Conservation (phyloP, 1,139 yeast species). For the Yamadazyma songkhlaensis region DNA sequence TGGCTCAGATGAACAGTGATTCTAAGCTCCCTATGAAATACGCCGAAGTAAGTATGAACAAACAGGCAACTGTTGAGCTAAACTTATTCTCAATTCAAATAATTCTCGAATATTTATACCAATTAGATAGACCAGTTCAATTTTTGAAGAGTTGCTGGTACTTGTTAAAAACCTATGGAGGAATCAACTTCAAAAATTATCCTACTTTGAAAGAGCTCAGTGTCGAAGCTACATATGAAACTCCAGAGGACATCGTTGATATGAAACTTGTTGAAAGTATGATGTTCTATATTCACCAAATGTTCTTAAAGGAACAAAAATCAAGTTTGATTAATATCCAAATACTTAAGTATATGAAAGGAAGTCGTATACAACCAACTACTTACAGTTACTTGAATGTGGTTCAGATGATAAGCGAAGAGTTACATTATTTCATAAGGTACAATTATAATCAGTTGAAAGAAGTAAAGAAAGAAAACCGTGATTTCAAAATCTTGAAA, state of each 20-base stretch:
- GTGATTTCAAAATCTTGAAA: constrained; percentile 1
- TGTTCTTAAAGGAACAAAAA: constrained; percentile 11
- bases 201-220: constrained; percentile 12
- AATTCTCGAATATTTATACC: constrained; percentile 30
- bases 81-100: constrained; percentile 33
- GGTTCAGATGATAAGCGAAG: constrained; percentile 31
- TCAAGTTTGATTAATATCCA: constrained; percentile 11
- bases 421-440: constrained; percentile 35
- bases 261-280: constrained; percentile 23
- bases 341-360: constrained; percentile 8
- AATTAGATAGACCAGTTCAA: constrained; percentile 31
- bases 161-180: constrained; percentile 34
- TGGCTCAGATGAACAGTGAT: constrained; percentile 1
- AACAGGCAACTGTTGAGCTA: constrained; percentile 8
- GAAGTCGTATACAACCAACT: constrained; percentile 2
- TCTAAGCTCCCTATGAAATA: not conserved
- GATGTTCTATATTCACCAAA: constrained; percentile 27
- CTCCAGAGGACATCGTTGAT: constrained; percentile 10
- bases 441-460: constrained; percentile 21
- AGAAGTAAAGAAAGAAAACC: constrained; percentile 1
- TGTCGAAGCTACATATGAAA: constrained; percentile 11
- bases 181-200: constrained; percentile 16
- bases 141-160: constrained; percentile 31
- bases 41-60: not conserved
- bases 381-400: constrained; percentile 12